phyloP scores from a whole-genome alignment of 192 early-diverging fungal genomes.

The Entomortierella beljakovae region DNA sequence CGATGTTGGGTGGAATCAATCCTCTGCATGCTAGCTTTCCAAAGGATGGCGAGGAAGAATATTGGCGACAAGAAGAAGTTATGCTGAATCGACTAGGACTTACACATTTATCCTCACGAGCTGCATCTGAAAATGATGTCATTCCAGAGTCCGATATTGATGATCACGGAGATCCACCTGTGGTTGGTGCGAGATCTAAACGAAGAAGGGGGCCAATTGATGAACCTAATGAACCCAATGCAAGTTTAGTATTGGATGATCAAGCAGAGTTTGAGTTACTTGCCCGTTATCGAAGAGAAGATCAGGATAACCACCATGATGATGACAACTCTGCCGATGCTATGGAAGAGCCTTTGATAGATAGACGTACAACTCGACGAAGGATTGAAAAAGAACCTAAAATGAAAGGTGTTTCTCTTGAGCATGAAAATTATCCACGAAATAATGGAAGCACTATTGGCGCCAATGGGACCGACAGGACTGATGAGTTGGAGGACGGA shows the following conservation, averaged over 20 bases:
- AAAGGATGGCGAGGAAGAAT: constrained; percentile 63
- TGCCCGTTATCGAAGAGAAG: background rate
- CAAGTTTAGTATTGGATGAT: constrained; percentile 23
- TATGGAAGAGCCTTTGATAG: constrained; percentile 37
- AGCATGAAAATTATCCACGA: background rate
- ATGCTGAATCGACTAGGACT: constrained; percentile 63
- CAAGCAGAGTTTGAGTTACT: constrained; percentile 24
- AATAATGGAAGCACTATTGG: background rate
- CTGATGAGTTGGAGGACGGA: background rate
- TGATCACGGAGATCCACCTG: background rate
- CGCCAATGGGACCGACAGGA: background rate
- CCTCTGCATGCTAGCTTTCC: constrained; percentile 71
- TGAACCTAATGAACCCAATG: background rate
- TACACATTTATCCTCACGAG: constrained; percentile 39
- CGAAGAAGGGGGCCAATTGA: background rate
- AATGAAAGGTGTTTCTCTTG: constrained; percentile 2
- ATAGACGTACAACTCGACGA: constrained; percentile 13
- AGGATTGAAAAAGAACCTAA: background rate
- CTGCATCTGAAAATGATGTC: background rate
- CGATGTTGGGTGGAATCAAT: constrained; percentile 60
- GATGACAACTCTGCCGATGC: background rate
- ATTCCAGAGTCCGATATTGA: constrained; percentile 8
- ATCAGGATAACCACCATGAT: background rate
- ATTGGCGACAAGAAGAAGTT: constrained; percentile 52
- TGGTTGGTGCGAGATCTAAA: background rate